Evolutionary conservation across 2,329 filamentous ascomycete genomes (phyloP), one percentile per base, ranked within the genome.

Genomic region (Verticillium zaregamsianum): DNA sequence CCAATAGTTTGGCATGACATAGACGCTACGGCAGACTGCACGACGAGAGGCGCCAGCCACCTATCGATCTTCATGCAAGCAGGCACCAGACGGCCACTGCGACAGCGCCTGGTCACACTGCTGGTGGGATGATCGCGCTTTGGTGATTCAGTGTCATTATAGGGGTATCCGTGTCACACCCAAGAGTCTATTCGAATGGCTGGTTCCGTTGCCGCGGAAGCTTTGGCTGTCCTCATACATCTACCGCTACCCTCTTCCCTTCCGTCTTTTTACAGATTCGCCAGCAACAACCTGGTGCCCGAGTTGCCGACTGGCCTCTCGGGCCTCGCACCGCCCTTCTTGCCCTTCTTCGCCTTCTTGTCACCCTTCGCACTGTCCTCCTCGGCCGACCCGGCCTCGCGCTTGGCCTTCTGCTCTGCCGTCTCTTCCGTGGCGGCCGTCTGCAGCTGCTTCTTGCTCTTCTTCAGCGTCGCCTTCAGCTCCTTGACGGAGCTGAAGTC

Each of bases 381-480:
- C 32, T 79, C 74, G 56, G 71, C 71, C 59, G 79, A 76, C 59
- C 77, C 79, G 37, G 79, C 82, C 67, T 81, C 80, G 57, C 78
- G 82, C 69, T 74, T 80, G 1, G 76, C 77, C 70, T 79, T 82
- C 72, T 84, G 84, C 70, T 82, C 80, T 5, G 76, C 71, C 23
- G 79, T 86, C 77, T 82, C 85, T 69, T 83, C 84, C 55, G 74
- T 82, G 2, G 89, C 87, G 11, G 89, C 89, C 72, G 85, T 86
- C 71, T 91, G 81, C 61, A 97, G 78, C 63, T 79, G 77, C 77
- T 90, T 88, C 80, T 87, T 91, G 68, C 88, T 86, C 78, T 90
- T 89, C 78, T 87, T 89, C 67, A 97, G 77, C 15, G 80, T 84
- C 73, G 88, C 86, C 71, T 88, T 79, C 59, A 96, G 79, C 68